Evolutionary conservation across 176 grass and related monocot species (phyloP), one percentile per base, ranked within the genome.

Genomic region (Bonia amplexicaulis): DNA sequence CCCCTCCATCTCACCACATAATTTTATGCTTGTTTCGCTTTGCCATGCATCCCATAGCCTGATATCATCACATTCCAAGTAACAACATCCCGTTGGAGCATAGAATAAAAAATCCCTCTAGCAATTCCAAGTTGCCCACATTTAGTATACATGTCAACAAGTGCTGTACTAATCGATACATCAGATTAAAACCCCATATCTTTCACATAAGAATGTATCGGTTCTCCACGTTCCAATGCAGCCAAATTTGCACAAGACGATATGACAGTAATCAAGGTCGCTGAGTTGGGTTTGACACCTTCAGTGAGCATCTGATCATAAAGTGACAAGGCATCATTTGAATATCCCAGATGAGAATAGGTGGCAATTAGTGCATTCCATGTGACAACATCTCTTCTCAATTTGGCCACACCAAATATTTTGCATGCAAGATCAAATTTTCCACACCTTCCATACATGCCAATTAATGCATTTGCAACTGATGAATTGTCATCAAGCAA

Each of bases 61-160:
- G 93, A 90, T 69, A 95, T 90, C 90, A 95, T 95, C 31, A 90
- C 93, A 64, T 95, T 95, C 93, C 93, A 95, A 29, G 90, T 76
- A 77, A 95, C 88, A 77, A 75, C 76, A 88, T 95, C 93, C n/a
- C 22, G 89, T 65, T 88, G 77, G 58, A 89, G 51, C 88, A 95
- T 88, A 69, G 83, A 92, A 84, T 92, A 79, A 79, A 92, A 95
- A 66, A 90, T 41, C 37, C 37, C 45, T 86, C 90, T 85, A 73
- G 93, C 84, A 45, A 81, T 82, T 63, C 57, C 80, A 70, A 92
- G 90, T 41, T 95, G 79, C 42, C 93, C 90, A 52, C 93, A 92
- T 90, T 95, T 95, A 69, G 83, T 66, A 81, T 95, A 95, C 93
- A 95, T 86, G 85, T 95, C 90, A 54, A 95, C 57, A 53, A 95